phyloP scores from a whole-genome alignment of 768 basidiomycete species.

The Trametes maxima region DNA sequence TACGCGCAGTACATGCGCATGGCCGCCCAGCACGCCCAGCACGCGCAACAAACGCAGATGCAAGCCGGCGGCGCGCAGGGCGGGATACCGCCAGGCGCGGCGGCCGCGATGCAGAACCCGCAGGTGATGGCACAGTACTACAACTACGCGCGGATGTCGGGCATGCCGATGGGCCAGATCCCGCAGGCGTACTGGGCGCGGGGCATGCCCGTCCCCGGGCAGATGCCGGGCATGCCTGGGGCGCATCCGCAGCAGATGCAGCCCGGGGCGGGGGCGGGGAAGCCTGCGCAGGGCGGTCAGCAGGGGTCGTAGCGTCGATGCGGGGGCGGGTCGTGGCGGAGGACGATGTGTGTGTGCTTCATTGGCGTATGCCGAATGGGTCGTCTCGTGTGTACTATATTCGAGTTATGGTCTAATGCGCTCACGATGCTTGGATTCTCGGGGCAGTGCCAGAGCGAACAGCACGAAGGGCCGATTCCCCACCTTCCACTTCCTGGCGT shows the following conservation, averaged over 20 bases:
- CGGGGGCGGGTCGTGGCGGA: not conserved
- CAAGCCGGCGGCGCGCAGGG: constrained; percentile 18
- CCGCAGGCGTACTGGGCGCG: constrained; percentile 25
- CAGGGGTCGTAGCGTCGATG: constrained; percentile 27
- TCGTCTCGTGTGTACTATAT: not conserved
- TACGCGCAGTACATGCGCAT: constrained; percentile 15
- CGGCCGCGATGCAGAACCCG: constrained; percentile 26
- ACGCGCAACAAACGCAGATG: constrained; percentile 23
- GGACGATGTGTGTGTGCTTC: not conserved
- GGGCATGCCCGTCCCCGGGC: constrained; percentile 21
- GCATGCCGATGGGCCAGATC: constrained; percentile 19
- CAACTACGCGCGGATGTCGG: constrained; percentile 27
- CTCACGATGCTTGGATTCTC: no score
- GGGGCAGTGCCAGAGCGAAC: no score
- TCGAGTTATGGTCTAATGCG: not conserved
- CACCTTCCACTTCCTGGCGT: no score
- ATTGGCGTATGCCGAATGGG: constrained; percentile 21
- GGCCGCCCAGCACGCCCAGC: constrained; percentile 7
- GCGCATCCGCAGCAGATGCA: constrained; percentile 29
- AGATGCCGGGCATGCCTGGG: constrained; percentile 22
- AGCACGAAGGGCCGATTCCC: no score
- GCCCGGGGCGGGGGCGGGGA: constrained; percentile 21
- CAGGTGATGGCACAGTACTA: constrained; percentile 25
- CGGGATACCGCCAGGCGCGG: constrained; percentile 14
- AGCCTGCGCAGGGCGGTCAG: constrained; percentile 29